Evolutionary conservation across 805 yeast species (phyloP), one percentile per base, ranked within the genome.

Genomic region (Pichia nanzhaoensis): DNA sequence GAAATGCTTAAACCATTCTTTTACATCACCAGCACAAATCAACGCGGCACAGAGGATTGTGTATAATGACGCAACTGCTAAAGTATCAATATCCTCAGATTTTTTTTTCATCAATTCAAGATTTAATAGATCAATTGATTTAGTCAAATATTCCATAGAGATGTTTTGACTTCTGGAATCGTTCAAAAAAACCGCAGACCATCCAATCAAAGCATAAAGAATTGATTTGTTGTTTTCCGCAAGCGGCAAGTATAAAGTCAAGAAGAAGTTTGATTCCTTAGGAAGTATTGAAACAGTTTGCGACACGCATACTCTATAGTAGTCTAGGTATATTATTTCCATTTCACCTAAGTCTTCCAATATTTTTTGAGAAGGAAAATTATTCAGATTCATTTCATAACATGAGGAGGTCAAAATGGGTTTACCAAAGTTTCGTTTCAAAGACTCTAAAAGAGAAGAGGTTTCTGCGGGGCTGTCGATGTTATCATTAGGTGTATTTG

Each of bases 171-270:
- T 39, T 32, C 49, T 53, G 12, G 46, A 32, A 19, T 51, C 50
- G 7, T 53, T 35, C 13, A 45, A 37, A 31, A 54, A 54, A 32
- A 60, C 55, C 8, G 67, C 67, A 66, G 76, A 71, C 82, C 83
- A 79, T 0, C 81, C 77, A 22, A 78, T 61, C 9, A 79, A 55
- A 1, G 74, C 68, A 46, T 69, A 67, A 21, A 77, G 55, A 6
- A 78, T 70, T 4, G 77, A 68, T 32, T 65, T 65, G 42, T 74
- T 70, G 22, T 61, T 58, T 37, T 66, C 63, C 0, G 83, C 80
- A 70, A 79, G 67, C 4, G 79, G 78, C 3, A 79, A 57, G 55
- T 77, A 77, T 10, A 75, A 67, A 30, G 67, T 72, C 18, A 70
- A 57, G 50, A 75, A 78, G 53, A 73, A 72, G 55, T 78, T 79